Percentiles rank a stretch among this genome's conserved stretches.
These are phyloP conservation scores for Solanum chmielewskii DNA, from an alignment of 257 asterid species.

Conservation along the genomic window DNA sequence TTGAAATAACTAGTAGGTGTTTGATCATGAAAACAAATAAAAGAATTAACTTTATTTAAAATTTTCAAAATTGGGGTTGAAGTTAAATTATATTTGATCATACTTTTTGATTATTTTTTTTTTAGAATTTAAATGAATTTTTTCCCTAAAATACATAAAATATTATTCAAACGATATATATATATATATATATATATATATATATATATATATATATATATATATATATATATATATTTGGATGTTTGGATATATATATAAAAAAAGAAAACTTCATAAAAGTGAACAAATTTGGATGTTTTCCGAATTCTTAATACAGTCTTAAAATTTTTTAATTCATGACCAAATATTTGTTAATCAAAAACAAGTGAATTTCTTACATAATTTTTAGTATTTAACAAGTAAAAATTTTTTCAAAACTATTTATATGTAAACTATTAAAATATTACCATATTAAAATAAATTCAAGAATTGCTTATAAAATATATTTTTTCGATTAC, in stretches of 20 bases:
- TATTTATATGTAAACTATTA: fast-evolving
- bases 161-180: no score
- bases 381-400: fast-evolving
- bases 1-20: neutral
- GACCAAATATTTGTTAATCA: neutral
- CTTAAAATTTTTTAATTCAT: no score
- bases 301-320: no score
- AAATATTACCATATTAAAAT: neutral
- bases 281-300: neutral
- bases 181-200: no score
- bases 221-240: no score
- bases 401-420: neutral
- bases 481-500: neutral
- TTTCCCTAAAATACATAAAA: no score
- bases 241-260: no score
- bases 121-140: no score
- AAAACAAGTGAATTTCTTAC: no score
- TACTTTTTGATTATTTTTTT: no score
- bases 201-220: no score
- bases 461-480: neutral
- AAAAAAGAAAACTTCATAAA: neutral
- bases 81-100: neutral
- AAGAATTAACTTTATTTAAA: neutral
- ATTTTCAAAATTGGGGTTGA: neutral
- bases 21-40: neutral